phyloP scores from a whole-genome alignment of 1,284 basidiomycete genomes.

The Cryptococcus floricola region DNA sequence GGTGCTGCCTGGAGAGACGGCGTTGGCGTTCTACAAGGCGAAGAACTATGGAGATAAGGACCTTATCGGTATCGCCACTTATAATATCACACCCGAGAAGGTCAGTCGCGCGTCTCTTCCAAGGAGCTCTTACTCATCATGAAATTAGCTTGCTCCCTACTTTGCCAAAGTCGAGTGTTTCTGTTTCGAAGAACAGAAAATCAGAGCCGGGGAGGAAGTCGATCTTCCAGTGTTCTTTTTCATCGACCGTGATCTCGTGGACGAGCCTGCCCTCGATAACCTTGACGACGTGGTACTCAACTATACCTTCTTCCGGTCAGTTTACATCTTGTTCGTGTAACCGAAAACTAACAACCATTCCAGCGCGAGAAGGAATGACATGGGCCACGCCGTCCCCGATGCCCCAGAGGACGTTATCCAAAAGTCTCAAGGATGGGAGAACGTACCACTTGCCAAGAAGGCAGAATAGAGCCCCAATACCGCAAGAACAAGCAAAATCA shows the following conservation, averaged over 20 bases:
- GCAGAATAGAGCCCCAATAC: constrained; percentile 1
- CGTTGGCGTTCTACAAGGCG: constrained; percentile 93
- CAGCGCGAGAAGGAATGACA: constrained; percentile 73
- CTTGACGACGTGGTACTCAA: constrained; percentile 89
- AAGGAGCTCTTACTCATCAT: neutral
- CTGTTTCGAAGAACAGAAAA: constrained; percentile 97
- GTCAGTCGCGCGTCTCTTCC: constrained; percentile 21
- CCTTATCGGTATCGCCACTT: constrained; percentile 97
- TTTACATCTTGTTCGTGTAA: constrained; percentile 3
- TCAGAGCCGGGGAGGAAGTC: constrained; percentile 92
- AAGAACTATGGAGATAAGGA: constrained; percentile 81
- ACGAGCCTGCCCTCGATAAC: constrained; percentile 80
- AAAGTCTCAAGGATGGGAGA: constrained; percentile 64
- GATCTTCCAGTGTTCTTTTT: constrained; percentile 99
- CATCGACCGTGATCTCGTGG: constrained; percentile 92
- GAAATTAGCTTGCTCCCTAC: constrained; percentile 82
- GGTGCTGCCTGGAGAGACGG: constrained; percentile 93
- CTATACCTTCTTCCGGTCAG: constrained; percentile 95
- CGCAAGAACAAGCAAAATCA: neutral
- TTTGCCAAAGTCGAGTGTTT: constrained; percentile 99
- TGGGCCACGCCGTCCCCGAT: constrained; percentile 79
- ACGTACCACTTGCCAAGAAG: constrained; percentile 36
- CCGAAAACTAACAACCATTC: neutral
- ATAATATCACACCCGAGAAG: constrained; percentile 69
- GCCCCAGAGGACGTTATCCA: constrained; percentile 73